A percentile compares a stretch with the other conserved stretches of the same genome.
phyloP scores from a whole-genome alignment of 768 basidiomycete species.

The Xerocomellus intermedius region DNA sequence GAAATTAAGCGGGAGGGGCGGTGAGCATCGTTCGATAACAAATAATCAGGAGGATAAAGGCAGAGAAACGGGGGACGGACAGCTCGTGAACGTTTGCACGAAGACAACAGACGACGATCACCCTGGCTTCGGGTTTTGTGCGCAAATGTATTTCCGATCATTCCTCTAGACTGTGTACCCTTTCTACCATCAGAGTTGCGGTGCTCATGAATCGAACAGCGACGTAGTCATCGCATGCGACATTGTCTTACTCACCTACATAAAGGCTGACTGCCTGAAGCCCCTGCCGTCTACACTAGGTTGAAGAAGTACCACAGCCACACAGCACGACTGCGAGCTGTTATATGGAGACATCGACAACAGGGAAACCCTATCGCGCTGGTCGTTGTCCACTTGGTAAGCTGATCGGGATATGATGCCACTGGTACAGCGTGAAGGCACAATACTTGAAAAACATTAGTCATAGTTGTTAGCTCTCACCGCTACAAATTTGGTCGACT shows the following conservation, averaged over 20 bases:
- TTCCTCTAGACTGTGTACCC: neutral
- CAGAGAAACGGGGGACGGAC: neutral
- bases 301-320: neutral
- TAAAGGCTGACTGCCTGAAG: neutral
- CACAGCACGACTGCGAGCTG: neutral
- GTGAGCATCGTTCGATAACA: neutral
- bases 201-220: neutral
- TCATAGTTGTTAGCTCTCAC: neutral
- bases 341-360: neutral
- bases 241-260: neutral
- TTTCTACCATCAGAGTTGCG: neutral
- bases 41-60: neutral
- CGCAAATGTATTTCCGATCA: neutral
- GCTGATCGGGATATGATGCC: neutral
- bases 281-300: neutral
- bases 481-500: too few species aligned
- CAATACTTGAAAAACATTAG: neutral
- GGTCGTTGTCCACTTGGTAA: neutral
- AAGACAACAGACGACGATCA: neutral
- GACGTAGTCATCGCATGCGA: neutral
- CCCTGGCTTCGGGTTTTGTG: neutral
- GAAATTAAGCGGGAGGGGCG: neutral
- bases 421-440: neutral
- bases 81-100: neutral
- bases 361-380: neutral